Percentiles rank a stretch among this genome's conserved stretches.
These are phyloP conservation scores for Cyclotella cryptica DNA, from an alignment of 108 stramenopile species.

Conservation along the genomic window DNA sequence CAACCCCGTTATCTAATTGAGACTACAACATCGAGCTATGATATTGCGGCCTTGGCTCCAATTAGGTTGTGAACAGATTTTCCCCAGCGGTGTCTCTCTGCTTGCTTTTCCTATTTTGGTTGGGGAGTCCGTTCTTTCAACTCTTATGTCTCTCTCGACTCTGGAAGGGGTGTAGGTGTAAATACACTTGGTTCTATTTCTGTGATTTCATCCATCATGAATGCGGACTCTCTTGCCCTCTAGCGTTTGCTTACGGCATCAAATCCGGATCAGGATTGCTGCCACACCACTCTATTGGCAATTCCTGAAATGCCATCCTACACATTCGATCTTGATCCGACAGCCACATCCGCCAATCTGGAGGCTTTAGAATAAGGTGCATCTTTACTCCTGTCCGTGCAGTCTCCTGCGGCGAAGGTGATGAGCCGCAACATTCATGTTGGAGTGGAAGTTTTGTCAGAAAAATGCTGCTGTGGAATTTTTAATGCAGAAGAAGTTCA, in stretches of 20 bases:
- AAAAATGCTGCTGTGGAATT: background rate
- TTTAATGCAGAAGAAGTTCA: background rate
- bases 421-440: background rate
- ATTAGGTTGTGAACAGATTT: slow-evolving; percentile 9
- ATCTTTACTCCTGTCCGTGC: background rate
- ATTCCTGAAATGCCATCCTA: background rate
- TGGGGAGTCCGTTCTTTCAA: background rate
- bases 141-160: slow-evolving; percentile 8
- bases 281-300: background rate
- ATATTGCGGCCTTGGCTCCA: slow-evolving; percentile 6
- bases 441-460: background rate
- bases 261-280: background rate
- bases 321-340: background rate
- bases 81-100: background rate
- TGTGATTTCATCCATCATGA: background rate
- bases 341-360: background rate
- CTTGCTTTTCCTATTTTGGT: too few species aligned
- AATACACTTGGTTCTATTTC: background rate
- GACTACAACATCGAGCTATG: slow-evolving; percentile 5
- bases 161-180: background rate
- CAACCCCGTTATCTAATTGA: too few species aligned
- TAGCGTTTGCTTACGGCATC: background rate
- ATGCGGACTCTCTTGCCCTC: background rate
- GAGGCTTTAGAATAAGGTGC: background rate
- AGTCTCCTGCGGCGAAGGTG: background rate